Evolutionary conservation across 345 rosid species (phyloP), one percentile per base, ranked within the genome.

Genomic region (Rhizophora apiculata): DNA sequence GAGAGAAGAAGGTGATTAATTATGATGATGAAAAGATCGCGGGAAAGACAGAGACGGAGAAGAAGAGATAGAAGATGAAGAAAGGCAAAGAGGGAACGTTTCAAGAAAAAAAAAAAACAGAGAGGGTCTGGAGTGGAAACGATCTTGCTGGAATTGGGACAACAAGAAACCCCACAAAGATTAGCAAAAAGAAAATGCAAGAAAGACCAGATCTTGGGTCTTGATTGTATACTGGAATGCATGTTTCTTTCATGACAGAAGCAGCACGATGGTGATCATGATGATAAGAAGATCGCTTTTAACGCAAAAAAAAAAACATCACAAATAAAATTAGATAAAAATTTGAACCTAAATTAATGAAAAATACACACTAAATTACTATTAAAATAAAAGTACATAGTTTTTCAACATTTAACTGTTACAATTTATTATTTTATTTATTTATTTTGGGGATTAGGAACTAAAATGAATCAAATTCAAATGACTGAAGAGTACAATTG

Each of bases 191-290:
- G 8, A 19, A 30, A 58, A 24, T 24, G 24, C 21, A 74, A 13
- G n/a, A 46, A 57, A 27, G 67, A 52, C 11, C 21, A 37, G 60
- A 81, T 83, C 87, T 76, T 82, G 73, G 69, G 39, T 36, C 39
- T 36, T 36, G 2, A 6, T 36, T 59, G 70, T 78, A 22, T 82
- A 54, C 31, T 51, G 54, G 68, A 37, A 65, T 60, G 78, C 65
- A 71, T 63, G 37, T 58, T 72, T 63, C 64, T 27, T 2, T 27
- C 72, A 67, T 75, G 36, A 63, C 62, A 62, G 60, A 73, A 69
- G 76, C 82, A 74, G 67, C 64, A 65, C 72, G 78, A 64, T 51
- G 75, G 65, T 64, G 49, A 64, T 29, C 54, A 34, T 0, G 37
- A 57, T 20, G 78, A 60, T 31, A 74, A 22, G 63, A 58, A 43